These are phyloP conservation scores for Pichia cephalocereana DNA, from an alignment of 805 yeast genomes.

Conservation along the genomic window DNA sequence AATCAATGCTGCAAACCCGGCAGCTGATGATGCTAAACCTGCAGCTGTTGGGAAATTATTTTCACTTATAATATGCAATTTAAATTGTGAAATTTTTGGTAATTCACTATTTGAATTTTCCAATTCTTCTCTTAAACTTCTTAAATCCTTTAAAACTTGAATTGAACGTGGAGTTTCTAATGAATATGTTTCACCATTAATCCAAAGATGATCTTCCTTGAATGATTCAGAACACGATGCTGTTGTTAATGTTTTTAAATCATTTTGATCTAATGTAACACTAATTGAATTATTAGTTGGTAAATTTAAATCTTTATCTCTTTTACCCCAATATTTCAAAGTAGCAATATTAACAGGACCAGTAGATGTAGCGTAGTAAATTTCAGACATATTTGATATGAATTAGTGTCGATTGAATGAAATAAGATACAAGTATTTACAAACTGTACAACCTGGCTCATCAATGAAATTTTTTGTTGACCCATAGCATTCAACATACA, in stretches of 20 bases:
- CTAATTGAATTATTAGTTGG: slow-evolving; percentile 97
- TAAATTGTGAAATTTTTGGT: slow-evolving; percentile 55
- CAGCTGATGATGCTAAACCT: slow-evolving; percentile 95
- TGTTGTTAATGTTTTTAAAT: slow-evolving; percentile 85
- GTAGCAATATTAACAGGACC: slow-evolving; percentile 99
- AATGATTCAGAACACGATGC: slow-evolving; percentile 59
- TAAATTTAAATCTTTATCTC: slow-evolving; percentile 77
- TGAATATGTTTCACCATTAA: slow-evolving; percentile 78
- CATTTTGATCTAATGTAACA: slow-evolving; percentile 86
- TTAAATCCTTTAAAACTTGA: slow-evolving; percentile 70
- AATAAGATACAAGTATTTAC: background rate
- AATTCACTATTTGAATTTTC: slow-evolving; percentile 47
- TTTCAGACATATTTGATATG: slow-evolving; percentile 14
- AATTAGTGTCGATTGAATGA: background rate
- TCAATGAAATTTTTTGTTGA: no score
- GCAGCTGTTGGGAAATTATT: slow-evolving; percentile 99
- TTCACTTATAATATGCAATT: slow-evolving; percentile 77
- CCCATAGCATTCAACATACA: no score
- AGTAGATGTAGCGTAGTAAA: slow-evolving; percentile 72
- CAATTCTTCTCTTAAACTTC: slow-evolving; percentile 51
- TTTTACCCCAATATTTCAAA: slow-evolving; percentile 96
- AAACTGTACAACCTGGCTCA: no score
- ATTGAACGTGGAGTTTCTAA: slow-evolving; percentile 53
- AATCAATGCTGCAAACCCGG: slow-evolving; percentile 96
- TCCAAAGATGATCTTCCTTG: slow-evolving; percentile 61